Percentiles rank a stretch among this genome's conserved stretches.
Conservation (phyloP, 495 filamentous ascomycete species). For the Daldinia caldariorum region DNA sequence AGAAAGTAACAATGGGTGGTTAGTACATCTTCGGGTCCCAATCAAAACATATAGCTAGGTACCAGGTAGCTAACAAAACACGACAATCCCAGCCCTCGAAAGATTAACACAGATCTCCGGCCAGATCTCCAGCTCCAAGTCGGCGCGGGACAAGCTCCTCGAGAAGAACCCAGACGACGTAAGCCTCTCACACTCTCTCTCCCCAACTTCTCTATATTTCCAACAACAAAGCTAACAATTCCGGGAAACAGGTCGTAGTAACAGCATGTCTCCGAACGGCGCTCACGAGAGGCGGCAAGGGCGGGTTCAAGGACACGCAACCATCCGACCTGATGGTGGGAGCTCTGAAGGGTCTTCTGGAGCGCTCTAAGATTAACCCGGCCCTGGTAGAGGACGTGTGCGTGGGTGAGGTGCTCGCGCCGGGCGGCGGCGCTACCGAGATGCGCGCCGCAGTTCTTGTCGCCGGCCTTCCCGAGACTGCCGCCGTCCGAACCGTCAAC, state of each 20-base stretch:
- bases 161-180: conserved; percentile 64
- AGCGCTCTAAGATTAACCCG: conserved; percentile 87
- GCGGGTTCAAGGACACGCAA: conserved; percentile 92
- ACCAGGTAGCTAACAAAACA: conserved; percentile 29
- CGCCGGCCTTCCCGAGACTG: conserved; percentile 86
- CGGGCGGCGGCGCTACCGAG: conserved; percentile 95
- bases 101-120: conserved; percentile 57
- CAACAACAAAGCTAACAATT: conserved; percentile 22
- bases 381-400: conserved; percentile 87
- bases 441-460: conserved; percentile 92
- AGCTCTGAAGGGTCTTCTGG: conserved; percentile 80
- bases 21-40: conserved; percentile 13
- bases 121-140: conserved; percentile 57
- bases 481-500: conserved; percentile 87
- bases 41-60: conserved; percentile 18
- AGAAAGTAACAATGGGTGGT: conserved; percentile 46
- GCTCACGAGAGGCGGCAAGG: conserved; percentile 91
- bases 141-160: conserved; percentile 57
- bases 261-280: conserved; percentile 92
- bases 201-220: background rate
- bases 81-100: conserved; percentile 53
- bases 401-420: conserved; percentile 89
- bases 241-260: conserved; percentile 75
- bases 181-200: conserved; percentile 29
- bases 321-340: conserved; percentile 87